Evolutionary conservation across 73 alveolate genomes (phyloP).

Genomic region (Blepharisma stoltei): DNA sequence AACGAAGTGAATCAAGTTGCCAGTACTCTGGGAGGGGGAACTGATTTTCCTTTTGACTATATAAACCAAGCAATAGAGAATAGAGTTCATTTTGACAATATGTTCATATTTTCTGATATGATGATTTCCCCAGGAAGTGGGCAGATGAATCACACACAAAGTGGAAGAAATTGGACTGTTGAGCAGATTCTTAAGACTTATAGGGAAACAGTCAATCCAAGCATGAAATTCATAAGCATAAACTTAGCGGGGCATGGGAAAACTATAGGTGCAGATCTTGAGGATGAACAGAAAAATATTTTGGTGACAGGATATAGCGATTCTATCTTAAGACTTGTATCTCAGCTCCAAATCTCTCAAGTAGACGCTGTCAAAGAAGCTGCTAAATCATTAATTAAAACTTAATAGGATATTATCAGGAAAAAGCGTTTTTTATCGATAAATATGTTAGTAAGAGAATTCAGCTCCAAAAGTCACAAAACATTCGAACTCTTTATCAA

Average conservation of each 20-base stretch:
- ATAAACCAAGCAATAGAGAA: slow-evolving; percentile 37
- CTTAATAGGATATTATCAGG: too few relatives aligned
- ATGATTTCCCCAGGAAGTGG: slow-evolving; percentile 8
- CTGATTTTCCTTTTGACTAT: slow-evolving; percentile 42
- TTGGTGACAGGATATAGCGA: slow-evolving; percentile 15
- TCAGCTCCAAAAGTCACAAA: too few relatives aligned
- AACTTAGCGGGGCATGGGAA: slow-evolving; percentile 34
- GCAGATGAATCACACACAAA: background rate
- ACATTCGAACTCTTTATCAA: too few relatives aligned
- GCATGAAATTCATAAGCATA: slow-evolving; percentile 4
- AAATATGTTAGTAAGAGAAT: too few relatives aligned
- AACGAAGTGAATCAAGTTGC: background rate
- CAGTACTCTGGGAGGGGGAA: slow-evolving; percentile 16
- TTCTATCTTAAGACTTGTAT: background rate
- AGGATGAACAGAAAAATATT: background rate
- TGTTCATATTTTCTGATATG: slow-evolving; percentile 39
- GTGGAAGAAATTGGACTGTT: slow-evolving; percentile 17
- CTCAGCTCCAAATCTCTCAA: background rate
- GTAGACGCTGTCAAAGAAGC: background rate
- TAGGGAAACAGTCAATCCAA: slow-evolving; percentile 34
- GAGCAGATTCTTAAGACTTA: slow-evolving; percentile 25
- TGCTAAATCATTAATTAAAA: too few relatives aligned
- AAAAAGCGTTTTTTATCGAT: too few relatives aligned
- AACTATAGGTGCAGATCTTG: background rate
- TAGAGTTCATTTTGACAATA: slow-evolving; percentile 28